Evolutionary conservation across 2,329 filamentous ascomycete species (phyloP), one percentile per base, ranked within the genome.

Genomic region (Aspergillus quadrilineatus): DNA sequence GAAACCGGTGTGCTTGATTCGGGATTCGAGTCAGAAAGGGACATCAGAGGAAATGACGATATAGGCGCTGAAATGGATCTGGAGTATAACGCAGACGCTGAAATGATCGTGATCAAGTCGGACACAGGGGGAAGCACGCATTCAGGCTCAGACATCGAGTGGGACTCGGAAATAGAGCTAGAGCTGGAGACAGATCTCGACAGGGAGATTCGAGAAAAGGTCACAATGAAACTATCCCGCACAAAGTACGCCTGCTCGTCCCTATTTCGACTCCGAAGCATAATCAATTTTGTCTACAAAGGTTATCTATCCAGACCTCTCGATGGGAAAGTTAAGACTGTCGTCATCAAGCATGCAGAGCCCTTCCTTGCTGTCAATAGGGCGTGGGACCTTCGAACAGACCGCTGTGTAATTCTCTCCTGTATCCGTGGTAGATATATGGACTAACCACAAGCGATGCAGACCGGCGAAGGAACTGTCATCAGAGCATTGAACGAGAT

Each of bases 131-230:
- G 3, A 22, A 22, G 22, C 22, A 22, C 22, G 22, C 3, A 22
- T 22, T 22, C 22, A 22, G 22, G 22, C 22, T 22, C 22, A 14
- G 34, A 37, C 34, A 37, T 5, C 5, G 34, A 37, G 10, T 37
- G 6, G 14, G 34, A 12, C 12, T 12, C 34, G 8, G 14, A 14
- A 5, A 10, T 37, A 14, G 34, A 12, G 10, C 14, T 37, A 14
- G 34, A 37, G 10, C 4, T 37, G 14, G 34, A 37, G 10, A 5
- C 7, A 5, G 34, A 37, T 10, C 5, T 37, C 12, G 34, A 37
- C 34, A 37, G 34, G 34, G 34, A 14, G 34, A 0, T 72, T 80
- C 34, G 69, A 69, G 36, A 65, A 65, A 17, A 9, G 10, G 12
- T 37, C 8, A 14, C 34, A 14, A 9, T 12, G 34, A 37, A 37